Conservation (phyloP, 208 protist species). For the Leishmania martiniquensis region DNA sequence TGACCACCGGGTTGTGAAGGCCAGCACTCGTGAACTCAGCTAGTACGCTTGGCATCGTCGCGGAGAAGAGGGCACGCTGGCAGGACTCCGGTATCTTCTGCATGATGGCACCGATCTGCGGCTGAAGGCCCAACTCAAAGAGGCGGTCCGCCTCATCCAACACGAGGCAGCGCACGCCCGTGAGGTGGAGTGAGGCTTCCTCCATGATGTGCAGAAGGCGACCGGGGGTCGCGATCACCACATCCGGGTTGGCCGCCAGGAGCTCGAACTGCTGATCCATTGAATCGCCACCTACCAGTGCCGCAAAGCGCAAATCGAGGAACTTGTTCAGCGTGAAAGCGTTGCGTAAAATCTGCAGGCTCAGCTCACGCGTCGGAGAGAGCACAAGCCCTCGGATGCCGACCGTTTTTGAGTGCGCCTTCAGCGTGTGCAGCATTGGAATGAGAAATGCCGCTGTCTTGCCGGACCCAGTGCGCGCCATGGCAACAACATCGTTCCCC, state of each 20-base stretch:
- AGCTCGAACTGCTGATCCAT: slow-evolving; percentile 98
- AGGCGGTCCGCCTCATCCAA: slow-evolving; percentile 99
- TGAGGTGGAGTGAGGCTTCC: slow-evolving; percentile 94
- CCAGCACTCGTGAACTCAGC: slow-evolving; percentile 98
- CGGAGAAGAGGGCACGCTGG: slow-evolving; percentile 98
- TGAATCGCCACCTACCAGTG: slow-evolving; percentile 97
- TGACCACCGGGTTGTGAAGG: slow-evolving; percentile 96
- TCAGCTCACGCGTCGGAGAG: slow-evolving; percentile 98
- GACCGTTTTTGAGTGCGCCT: slow-evolving; percentile 91
- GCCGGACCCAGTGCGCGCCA: slow-evolving; percentile 99
- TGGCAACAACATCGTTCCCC: slow-evolving; percentile 98
- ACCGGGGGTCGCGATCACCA: slow-evolving; percentile 99
- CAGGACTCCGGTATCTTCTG: slow-evolving; percentile 91
- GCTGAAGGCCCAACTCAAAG: slow-evolving; percentile 98
- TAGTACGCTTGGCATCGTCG: slow-evolving; percentile 97
- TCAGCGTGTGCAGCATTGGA: slow-evolving; percentile 96
- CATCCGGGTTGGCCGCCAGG: slow-evolving; percentile 97
- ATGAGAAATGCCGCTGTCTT: slow-evolving; percentile 99
- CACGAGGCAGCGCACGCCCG: slow-evolving; percentile 95
- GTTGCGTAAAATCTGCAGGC: slow-evolving; percentile 97
- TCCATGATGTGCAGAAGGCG: slow-evolving; percentile 97
- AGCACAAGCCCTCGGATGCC: slow-evolving; percentile 97
- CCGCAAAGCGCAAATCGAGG: slow-evolving; percentile 91
- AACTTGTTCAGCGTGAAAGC: slow-evolving; percentile 94
- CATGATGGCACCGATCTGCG: slow-evolving; percentile 97